Conservation (phyloP, 305 asterid species). For the Lippia alba region DNA sequence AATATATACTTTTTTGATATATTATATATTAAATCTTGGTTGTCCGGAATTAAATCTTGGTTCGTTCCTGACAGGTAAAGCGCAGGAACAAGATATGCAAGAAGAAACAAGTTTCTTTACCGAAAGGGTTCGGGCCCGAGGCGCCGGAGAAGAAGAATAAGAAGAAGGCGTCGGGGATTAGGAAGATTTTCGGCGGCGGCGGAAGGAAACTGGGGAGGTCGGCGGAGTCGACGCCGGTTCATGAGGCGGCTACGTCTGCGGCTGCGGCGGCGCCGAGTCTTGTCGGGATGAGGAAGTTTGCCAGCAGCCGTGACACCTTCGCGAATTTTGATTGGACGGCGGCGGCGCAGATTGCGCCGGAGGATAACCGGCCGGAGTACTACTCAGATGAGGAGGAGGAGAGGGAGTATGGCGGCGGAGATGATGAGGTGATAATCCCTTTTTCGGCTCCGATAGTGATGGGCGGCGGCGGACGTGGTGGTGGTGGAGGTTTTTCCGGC, state of each 20-base stretch:
- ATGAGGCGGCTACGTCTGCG: no score
- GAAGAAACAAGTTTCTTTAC: conserved; percentile 37
- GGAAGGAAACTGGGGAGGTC: conserved; percentile 44
- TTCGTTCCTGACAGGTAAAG: no score
- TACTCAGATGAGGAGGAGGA: conserved; percentile 58
- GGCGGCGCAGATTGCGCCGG: conserved; percentile 56
- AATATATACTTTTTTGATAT: no score
- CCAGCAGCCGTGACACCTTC: conserved; percentile 69
- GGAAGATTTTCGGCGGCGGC: conserved; percentile 34
- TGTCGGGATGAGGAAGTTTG: conserved; percentile 67
- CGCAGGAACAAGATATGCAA: conserved; percentile 32
- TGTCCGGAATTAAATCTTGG: no score
- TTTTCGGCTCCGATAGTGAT: conserved; percentile 62
- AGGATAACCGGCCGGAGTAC: conserved; percentile 34
- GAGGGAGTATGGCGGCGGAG: conserved; percentile 41
- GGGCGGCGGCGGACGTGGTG: conserved; percentile 33
- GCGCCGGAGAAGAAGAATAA: conserved; percentile 9
- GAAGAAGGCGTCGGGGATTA: conserved; percentile 41
- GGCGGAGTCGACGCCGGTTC: conserved; percentile 22
- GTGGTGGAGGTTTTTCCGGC: conserved; percentile 26
- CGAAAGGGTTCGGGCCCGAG: conserved; percentile 37
- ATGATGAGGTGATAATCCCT: conserved; percentile 50
- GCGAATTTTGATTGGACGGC: conserved; percentile 68
- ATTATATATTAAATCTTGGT: no score
- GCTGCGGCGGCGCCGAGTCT: conserved; percentile 54